Evolutionary conservation across 352 stramenopile genomes (phyloP).

Genomic region (Hyaloperonospora brassicae): DNA sequence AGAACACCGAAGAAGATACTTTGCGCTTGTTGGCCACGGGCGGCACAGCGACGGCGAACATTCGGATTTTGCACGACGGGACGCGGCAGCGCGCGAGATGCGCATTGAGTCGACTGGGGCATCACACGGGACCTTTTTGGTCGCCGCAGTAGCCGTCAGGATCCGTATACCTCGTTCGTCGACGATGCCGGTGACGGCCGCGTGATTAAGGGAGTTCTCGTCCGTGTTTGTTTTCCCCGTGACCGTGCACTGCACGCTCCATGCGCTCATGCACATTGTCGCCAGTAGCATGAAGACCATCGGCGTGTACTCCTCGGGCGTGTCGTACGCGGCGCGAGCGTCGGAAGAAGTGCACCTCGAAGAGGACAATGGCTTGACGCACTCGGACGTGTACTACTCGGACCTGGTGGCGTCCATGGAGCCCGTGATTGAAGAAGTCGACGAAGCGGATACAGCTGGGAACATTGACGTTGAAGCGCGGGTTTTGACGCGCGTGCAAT

Average conservation of each 20-base stretch:
- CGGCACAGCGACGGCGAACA: conserved; percentile 31
- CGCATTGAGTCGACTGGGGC: conserved; percentile 19
- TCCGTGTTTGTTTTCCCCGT: conserved; percentile 58
- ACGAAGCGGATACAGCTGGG: conserved; percentile 19
- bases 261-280: conserved; percentile 34
- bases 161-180: not conserved
- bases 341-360: conserved; percentile 30
- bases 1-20: conserved; percentile 37
- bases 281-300: conserved; percentile 42
- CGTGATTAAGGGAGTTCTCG: conserved; percentile 61
- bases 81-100: conserved; percentile 26
- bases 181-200: conserved; percentile 31
- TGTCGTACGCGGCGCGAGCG: conserved; percentile 26
- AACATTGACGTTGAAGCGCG: conserved; percentile 49
- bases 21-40: conserved; percentile 18
- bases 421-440: conserved; percentile 22
- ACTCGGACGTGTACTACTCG: conserved; percentile 45
- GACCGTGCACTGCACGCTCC: conserved; percentile 25
- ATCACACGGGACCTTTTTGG: conserved; percentile 31
- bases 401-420: conserved; percentile 38
- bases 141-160: conserved; percentile 4
- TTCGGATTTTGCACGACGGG: conserved; percentile 48
- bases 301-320: conserved; percentile 49
- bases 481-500: conserved; percentile 43
- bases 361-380: conserved; percentile 14